Evolutionary conservation across 495 filamentous ascomycete species (phyloP).

Genomic region (Halenospora varia): DNA sequence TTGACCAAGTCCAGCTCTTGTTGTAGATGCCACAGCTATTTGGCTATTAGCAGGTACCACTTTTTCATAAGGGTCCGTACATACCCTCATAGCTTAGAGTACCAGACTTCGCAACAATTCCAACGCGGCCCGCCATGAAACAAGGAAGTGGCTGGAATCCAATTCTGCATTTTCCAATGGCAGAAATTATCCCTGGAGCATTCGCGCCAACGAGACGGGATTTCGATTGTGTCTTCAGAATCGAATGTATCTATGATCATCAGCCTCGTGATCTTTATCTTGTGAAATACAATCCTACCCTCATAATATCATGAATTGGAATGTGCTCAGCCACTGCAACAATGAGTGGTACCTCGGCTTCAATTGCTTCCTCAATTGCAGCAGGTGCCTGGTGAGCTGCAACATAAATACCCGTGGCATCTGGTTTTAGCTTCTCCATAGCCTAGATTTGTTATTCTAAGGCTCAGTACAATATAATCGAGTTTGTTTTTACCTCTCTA

Average conservation of each 20-base stretch:
- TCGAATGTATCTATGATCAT: conserved; percentile 55
- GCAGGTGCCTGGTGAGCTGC: conserved; percentile 69
- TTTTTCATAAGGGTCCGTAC: conserved; percentile 14
- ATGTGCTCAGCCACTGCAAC: conserved; percentile 92
- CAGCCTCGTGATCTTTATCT: neutral
- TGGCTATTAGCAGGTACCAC: conserved; percentile 9
- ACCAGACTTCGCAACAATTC: conserved; percentile 83
- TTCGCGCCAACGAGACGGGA: conserved; percentile 83
- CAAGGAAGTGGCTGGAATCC: conserved; percentile 82
- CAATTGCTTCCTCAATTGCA: conserved; percentile 87
- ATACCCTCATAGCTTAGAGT: conserved; percentile 75
- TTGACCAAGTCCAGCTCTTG: conserved; percentile 77
- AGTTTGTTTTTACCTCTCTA: conserved; percentile 52
- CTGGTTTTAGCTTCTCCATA: conserved; percentile 69
- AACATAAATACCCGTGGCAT: conserved; percentile 85
- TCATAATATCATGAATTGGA: conserved; percentile 78
- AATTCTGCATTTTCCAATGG: conserved; percentile 75
- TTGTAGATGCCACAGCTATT: conserved; percentile 71
- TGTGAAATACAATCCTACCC: conserved; percentile 44
- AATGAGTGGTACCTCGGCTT: conserved; percentile 80
- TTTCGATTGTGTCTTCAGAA: conserved; percentile 75
- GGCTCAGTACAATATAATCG: too few species aligned
- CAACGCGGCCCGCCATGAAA: conserved; percentile 70
- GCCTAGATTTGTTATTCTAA: conserved; percentile 45
- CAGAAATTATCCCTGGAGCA: conserved; percentile 83